Percentiles rank a stretch among this genome's conserved stretches.
These are phyloP conservation scores for Warburgia ugandensis DNA, from an alignment of 164 flowering plant species.

Conservation along the genomic window DNA sequence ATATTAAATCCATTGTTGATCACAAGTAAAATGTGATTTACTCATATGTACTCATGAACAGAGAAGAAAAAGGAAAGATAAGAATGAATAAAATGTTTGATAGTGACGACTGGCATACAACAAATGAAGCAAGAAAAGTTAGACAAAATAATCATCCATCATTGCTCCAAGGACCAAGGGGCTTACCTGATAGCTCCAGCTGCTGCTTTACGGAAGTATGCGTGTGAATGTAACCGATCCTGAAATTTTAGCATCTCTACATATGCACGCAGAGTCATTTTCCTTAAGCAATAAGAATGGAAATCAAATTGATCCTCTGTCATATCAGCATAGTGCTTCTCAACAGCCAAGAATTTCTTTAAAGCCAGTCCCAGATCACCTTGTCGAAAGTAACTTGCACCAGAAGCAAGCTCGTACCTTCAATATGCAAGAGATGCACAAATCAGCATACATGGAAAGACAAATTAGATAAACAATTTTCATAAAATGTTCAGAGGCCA, in stretches of 20 bases:
- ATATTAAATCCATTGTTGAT: no score
- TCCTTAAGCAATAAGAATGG: slow-evolving; percentile 95
- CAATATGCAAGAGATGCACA: slow-evolving; percentile 11
- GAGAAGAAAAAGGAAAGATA: no score
- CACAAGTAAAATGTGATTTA: no score
- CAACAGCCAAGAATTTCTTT: slow-evolving; percentile 92
- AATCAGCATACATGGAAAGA: no score
- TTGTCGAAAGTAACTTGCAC: slow-evolving; percentile 94
- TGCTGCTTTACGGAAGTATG: slow-evolving; percentile 95
- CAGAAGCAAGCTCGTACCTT: slow-evolving; percentile 99
- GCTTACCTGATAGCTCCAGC: slow-evolving; percentile 90
- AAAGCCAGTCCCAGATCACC: slow-evolving; percentile 94
- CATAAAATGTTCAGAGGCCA: no score
- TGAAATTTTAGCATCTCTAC: slow-evolving; percentile 97
- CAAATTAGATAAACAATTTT: no score
- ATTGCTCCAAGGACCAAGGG: no score
- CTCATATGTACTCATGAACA: no score
- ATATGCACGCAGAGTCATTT: slow-evolving; percentile 94
- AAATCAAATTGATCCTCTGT: slow-evolving; percentile 98
- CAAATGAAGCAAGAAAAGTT: no score
- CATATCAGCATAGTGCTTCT: slow-evolving; percentile 98
- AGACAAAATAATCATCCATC: no score
- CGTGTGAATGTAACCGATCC: slow-evolving; percentile 86
- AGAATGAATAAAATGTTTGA: no score
- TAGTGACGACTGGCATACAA: no score